Percentiles rank a stretch among this genome's conserved stretches.
These are phyloP conservation scores for Phytophthora nicotianae DNA, from an alignment of 352 stramenopile genomes.

Conservation along the genomic window DNA sequence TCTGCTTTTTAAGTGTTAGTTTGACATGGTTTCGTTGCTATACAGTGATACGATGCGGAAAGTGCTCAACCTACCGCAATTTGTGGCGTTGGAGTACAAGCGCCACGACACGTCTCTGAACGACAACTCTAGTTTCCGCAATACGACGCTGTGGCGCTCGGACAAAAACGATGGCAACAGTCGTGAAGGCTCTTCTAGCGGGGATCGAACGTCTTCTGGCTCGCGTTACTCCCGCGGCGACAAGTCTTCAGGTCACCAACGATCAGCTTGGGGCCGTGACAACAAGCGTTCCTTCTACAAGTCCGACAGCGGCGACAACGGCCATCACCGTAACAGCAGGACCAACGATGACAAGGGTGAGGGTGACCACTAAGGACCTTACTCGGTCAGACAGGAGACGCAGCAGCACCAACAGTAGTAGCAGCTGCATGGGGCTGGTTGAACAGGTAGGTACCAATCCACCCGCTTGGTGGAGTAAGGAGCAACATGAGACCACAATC, in stretches of 20 bases:
- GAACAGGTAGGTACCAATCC: constrained; percentile 13
- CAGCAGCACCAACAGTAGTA: constrained; percentile 8
- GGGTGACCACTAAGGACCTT: constrained; percentile 16
- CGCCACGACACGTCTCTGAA: constrained; percentile 87
- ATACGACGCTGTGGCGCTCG: constrained; percentile 79
- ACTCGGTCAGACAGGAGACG: background rate
- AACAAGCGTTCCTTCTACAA: constrained; percentile 64
- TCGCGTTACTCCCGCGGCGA: constrained; percentile 59
- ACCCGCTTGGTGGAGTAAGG: constrained; percentile 2
- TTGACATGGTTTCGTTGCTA: background rate
- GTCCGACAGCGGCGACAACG: constrained; percentile 44
- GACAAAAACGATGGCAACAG: constrained; percentile 52
- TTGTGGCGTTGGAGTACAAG: constrained; percentile 93
- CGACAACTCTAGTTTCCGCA: constrained; percentile 82
- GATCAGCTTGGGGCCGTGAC: constrained; percentile 64
- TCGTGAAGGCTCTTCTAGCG: constrained; percentile 18
- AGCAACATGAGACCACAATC: constrained; percentile 6
- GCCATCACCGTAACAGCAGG: constrained; percentile 41
- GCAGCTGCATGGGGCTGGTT: constrained; percentile 6
- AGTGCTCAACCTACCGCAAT: constrained; percentile 90
- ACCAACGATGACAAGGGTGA: constrained; percentile 40
- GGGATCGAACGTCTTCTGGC: constrained; percentile 36
- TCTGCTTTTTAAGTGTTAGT: background rate
- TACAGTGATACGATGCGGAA: constrained; percentile 88
- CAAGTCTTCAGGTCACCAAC: constrained; percentile 44